These are phyloP conservation scores for Verticillium tricorpus DNA, from an alignment of 2,329 filamentous ascomycete genomes.

Conservation along the genomic window DNA sequence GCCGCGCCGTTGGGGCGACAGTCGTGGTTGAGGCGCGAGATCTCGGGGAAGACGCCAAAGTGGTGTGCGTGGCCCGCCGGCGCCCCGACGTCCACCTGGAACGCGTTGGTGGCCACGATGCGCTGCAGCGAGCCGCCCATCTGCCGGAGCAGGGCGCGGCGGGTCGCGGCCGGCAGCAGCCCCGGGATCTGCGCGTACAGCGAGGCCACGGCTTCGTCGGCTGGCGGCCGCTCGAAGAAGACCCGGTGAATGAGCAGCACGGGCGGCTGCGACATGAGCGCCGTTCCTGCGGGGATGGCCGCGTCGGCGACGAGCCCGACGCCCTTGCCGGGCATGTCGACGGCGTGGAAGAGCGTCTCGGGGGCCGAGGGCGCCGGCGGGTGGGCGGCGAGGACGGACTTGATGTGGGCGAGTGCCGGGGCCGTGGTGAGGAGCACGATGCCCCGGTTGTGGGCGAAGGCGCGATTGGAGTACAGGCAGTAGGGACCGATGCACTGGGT, in stretches of 20 bases:
- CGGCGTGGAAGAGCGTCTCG: slow-evolving; percentile 12
- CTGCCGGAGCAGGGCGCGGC: slow-evolving; percentile 7
- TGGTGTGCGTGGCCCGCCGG: slow-evolving; percentile 8
- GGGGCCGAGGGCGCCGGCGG: slow-evolving; percentile 2
- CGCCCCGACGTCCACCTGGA: slow-evolving; percentile 13
- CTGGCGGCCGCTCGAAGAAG: slow-evolving; percentile 10
- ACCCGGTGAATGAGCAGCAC: slow-evolving; percentile 12
- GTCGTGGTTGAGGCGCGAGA: slow-evolving; percentile 38
- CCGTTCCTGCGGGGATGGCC: slow-evolving; percentile 14
- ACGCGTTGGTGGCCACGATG: slow-evolving; percentile 13
- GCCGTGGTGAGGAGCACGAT: slow-evolving; percentile 33
- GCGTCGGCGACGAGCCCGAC: slow-evolving; percentile 19
- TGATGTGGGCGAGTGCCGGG: slow-evolving; percentile 7
- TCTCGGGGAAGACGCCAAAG: slow-evolving; percentile 13
- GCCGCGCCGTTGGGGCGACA: slow-evolving; percentile 40
- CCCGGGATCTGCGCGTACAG: not conserved
- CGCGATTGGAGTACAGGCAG: slow-evolving; percentile 30
- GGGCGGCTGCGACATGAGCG: slow-evolving; percentile 8
- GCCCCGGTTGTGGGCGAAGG: slow-evolving; percentile 30
- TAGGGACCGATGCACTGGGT: slow-evolving; percentile 7
- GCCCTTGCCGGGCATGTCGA: slow-evolving; percentile 17
- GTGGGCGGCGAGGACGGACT: not conserved
- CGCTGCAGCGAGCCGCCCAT: not conserved
- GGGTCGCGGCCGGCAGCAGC: slow-evolving; percentile 4
- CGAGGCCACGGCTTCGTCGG: not conserved